Percentiles rank a stretch among this genome's conserved stretches.
Conservation (phyloP, 1,139 yeast species). For the Zhuliangozyma parablackwelliae region DNA sequence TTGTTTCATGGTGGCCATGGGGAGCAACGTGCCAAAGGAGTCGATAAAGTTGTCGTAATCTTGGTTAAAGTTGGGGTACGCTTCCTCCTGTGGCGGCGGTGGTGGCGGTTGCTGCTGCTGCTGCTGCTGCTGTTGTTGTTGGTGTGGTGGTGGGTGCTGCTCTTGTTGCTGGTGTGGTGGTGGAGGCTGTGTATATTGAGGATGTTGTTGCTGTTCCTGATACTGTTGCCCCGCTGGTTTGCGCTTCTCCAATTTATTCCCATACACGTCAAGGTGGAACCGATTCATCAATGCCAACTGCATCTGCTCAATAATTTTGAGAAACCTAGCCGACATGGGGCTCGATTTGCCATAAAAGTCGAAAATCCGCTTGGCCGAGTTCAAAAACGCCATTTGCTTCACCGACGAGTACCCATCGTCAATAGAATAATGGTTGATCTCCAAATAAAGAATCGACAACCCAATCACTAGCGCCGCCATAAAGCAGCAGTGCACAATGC, state of each 20-base stretch:
- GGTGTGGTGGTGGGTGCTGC: too few species aligned
- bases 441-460: constrained; percentile 10
- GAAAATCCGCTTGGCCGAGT: constrained; percentile 10
- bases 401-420: constrained; percentile 9
- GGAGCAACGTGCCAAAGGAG: constrained; percentile 9
- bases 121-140: background rate
- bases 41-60: constrained; percentile 12
- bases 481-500: constrained; percentile 10
- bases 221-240: constrained; percentile 1
- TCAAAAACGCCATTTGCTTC: constrained; percentile 9
- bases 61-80: constrained; percentile 5
- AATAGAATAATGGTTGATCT: constrained; percentile 4
- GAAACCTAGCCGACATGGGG: constrained; percentile 9
- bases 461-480: constrained; percentile 12
- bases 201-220: constrained; percentile 1
- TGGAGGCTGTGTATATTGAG: background rate
- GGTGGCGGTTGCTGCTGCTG: background rate
- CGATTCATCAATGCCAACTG: constrained; percentile 9
- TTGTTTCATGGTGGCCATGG: constrained; percentile 8
- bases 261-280: constrained; percentile 7
- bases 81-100: constrained; percentile 1
- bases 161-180: too few species aligned
- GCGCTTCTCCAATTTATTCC: constrained; percentile 3
- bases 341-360: constrained; percentile 9
- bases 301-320: constrained; percentile 9